phyloP scores from a whole-genome alignment of 139 green algal species.

The Chlamydomonas asymmetrica region DNA sequence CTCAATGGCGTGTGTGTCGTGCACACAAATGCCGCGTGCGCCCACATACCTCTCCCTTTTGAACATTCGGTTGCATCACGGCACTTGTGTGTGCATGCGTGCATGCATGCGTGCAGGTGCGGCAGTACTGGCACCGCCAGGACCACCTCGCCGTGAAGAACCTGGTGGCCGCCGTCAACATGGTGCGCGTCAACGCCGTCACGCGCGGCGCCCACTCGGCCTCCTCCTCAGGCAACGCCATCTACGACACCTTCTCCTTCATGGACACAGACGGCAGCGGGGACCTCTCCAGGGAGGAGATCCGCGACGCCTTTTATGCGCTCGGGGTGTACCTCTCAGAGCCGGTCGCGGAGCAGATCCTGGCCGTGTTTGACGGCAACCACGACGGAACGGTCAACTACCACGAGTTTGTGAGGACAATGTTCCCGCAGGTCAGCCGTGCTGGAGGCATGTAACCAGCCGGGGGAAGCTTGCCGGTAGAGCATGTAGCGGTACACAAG shows the following conservation, averaged over 20 bases:
- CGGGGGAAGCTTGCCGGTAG: no score
- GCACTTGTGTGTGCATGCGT: no score
- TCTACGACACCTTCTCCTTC: constrained; percentile 44
- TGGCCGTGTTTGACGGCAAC: constrained; percentile 30
- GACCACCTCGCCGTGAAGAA: constrained; percentile 22
- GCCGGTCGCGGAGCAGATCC: constrained; percentile 30
- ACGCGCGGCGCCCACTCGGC: not conserved
- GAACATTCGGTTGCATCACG: no score
- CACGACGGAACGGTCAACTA: constrained; percentile 22
- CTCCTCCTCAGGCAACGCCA: constrained; percentile 21
- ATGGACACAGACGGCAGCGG: constrained; percentile 41
- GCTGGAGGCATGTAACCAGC: not conserved
- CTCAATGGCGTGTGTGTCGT: no score
- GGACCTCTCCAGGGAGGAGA: constrained; percentile 25
- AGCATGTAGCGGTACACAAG: no score
- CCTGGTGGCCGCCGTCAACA: constrained; percentile 32
- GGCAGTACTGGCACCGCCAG: constrained; percentile 23
- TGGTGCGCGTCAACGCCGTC: constrained; percentile 34
- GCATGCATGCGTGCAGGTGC: no score
- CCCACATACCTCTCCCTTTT: no score
- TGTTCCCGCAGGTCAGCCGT: constrained; percentile 24
- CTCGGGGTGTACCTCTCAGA: constrained; percentile 30
- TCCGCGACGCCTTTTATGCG: constrained; percentile 36
- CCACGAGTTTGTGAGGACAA: constrained; percentile 31
- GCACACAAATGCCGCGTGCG: no score